These are phyloP conservation scores for Pestalotiopsis sp. DNA, from an alignment of 2,329 filamentous ascomycete species.

Conservation along the genomic window DNA sequence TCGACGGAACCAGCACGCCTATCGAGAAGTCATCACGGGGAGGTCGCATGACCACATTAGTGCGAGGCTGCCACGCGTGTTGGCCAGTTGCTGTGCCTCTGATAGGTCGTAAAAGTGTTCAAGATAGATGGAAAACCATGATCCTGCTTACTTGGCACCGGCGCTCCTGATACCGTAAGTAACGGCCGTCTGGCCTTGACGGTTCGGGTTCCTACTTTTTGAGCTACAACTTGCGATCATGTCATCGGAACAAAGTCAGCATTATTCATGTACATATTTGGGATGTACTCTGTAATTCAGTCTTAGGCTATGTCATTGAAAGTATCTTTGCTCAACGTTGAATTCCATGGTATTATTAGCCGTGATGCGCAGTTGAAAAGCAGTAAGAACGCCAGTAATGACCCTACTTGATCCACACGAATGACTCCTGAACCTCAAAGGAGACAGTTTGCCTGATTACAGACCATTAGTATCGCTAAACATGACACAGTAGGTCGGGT, in stretches of 20 bases:
- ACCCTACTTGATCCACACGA: slow-evolving; percentile 56
- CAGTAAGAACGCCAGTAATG: background rate
- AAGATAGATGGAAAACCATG: background rate
- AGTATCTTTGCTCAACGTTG: background rate
- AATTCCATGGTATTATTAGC: background rate
- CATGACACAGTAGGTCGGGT: background rate
- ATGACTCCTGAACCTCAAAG: slow-evolving; percentile 66
- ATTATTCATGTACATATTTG: background rate
- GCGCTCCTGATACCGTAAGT: background rate
- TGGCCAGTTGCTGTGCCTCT: background rate
- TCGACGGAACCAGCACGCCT: slow-evolving; percentile 1
- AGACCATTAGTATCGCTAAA: background rate
- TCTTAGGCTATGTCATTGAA: background rate
- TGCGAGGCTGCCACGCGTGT: background rate
- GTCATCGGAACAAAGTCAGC: background rate
- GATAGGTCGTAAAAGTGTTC: background rate
- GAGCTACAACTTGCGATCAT: background rate
- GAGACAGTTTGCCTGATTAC: slow-evolving; percentile 43
- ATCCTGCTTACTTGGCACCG: background rate
- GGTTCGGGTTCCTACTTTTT: background rate
- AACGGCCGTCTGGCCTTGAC: background rate
- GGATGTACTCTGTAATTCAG: background rate
- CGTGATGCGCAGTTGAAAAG: background rate
- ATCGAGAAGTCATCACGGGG: slow-evolving; percentile 1
- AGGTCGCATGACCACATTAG: background rate